These are phyloP conservation scores for Ophiosphaerella korrae DNA, from an alignment of 2,329 filamentous ascomycete species.

Conservation along the genomic window DNA sequence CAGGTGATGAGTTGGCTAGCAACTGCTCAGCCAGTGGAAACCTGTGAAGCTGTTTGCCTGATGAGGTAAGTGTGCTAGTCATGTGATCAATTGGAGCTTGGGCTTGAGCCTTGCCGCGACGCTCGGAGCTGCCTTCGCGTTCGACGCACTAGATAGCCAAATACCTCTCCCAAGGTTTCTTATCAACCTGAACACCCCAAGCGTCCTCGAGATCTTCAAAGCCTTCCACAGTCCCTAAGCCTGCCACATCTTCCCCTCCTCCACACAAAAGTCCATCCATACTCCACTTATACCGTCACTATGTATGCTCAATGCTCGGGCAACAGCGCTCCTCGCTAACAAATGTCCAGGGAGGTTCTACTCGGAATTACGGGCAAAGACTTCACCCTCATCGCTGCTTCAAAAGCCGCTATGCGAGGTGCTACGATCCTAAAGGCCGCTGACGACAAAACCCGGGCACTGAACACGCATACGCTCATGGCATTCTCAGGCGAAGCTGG, in stretches of 20 bases:
- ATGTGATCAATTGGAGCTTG: constrained; percentile 11
- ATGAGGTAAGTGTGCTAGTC: neutral
- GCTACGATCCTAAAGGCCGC: constrained; percentile 92
- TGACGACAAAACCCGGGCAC: constrained; percentile 92
- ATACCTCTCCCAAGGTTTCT: neutral
- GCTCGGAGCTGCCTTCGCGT: constrained; percentile 22
- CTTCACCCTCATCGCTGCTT: constrained; percentile 96
- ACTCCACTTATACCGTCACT: constrained; percentile 26
- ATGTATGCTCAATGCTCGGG: constrained; percentile 31
- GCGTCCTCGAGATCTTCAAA: neutral
- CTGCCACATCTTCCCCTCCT: neutral
- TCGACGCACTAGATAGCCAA: neutral
- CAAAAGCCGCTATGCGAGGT: constrained; percentile 97
- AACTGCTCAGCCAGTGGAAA: neutral
- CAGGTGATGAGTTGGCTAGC: neutral
- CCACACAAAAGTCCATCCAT: constrained; percentile 4
- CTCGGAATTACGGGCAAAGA: constrained; percentile 98
- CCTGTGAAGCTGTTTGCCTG: neutral
- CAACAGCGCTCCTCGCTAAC: constrained; percentile 21
- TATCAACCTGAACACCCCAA: neutral
- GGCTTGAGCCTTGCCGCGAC: constrained; percentile 21
- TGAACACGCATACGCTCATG: constrained; percentile 95
- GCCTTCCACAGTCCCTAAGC: neutral
- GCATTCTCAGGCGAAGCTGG: constrained; percentile 95
- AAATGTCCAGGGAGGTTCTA: constrained; percentile 84